Base-by-base conservation (phyloP, 177 flowering plant genomes). In the Telopea speciosissima region DNA sequence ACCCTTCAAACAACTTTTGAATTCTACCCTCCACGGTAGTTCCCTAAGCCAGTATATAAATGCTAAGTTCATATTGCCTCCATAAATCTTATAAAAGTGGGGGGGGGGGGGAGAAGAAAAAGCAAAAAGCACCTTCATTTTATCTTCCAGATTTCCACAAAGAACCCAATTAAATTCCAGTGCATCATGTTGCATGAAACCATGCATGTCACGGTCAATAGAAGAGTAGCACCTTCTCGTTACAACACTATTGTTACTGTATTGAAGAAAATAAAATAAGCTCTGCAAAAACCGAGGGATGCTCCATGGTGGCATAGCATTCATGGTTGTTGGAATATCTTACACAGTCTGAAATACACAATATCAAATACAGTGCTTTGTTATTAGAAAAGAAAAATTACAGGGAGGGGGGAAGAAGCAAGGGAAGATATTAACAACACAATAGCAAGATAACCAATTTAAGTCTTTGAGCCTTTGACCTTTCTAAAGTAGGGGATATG, bases 11-110 rank as follows among this genome's bases (percentile, higher is more conserved):
- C 63, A 90, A 81, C 69, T 88, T 78, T 67, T 88, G 94, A 73
- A 89, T 89, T 7, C 90, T 85, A 3, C 91, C 92, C 80, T 89
- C 92, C 69, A 89, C 89, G 73, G 86, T 89, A 75, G 90, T 88
- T 71, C 89, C 87, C 94, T 89, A 73, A 59, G 9, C 42, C 24
- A 45, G 21, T 8, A 66, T 23, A 67, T 28, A 16, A 62, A 62
- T 52, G 19, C 8, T 26, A 19, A 25, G 19, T 42, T 56, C 8
- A 60, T n/a, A n/a, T 59, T 25, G 22, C n/a, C 67, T 40, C 62
- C 31, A 69, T 9, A 45, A 44, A 42, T 13, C 44, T 28, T 7
- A 66, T 66, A 24, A 42, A 13, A 40, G 1, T 8, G 8, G 4
- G 19, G 26, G 44, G 10, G 31, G 31, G 31, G 31, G 31, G 4